Evolutionary conservation across 352 stramenopile species (phyloP).

Genomic region (Phytophthora pluvialis): DNA sequence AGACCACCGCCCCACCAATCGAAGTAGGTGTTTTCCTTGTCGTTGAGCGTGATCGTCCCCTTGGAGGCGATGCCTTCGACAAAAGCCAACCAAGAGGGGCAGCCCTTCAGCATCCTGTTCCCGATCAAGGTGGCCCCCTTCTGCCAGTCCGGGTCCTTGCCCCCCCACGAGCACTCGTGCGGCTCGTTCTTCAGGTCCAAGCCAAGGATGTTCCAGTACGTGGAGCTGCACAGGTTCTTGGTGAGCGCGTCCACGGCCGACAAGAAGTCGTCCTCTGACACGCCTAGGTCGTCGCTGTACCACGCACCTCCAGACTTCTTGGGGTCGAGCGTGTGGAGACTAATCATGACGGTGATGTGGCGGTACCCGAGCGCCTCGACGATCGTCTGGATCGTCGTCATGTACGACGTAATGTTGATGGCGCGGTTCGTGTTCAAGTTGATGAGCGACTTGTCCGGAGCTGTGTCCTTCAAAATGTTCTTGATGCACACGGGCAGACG

Average conservation of each 20-base stretch:
- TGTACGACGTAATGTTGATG: conserved; percentile 70
- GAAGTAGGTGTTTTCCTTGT: conserved; percentile 50
- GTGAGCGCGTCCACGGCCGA: conserved; percentile 60
- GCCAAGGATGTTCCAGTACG: conserved; percentile 77
- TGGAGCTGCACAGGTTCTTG: conserved; percentile 53
- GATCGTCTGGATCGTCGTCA: conserved; percentile 65
- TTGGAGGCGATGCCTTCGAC: conserved; percentile 66
- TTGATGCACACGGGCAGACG: conserved; percentile 66
- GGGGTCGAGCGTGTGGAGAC: conserved; percentile 63
- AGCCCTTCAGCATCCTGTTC: conserved; percentile 68
- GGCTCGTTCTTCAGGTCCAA: conserved; percentile 82
- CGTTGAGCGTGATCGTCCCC: conserved; percentile 52
- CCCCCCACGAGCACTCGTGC: conserved; percentile 60
- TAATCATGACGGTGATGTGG: conserved; percentile 72
- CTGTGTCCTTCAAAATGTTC: conserved; percentile 51
- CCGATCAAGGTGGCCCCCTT: conserved; percentile 66
- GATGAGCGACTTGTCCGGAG: conserved; percentile 55
- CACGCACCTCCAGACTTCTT: conserved; percentile 58
- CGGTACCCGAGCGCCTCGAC: conserved; percentile 66
- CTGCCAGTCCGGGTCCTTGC: conserved; percentile 51
- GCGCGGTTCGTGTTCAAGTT: conserved; percentile 77
- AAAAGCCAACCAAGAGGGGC: conserved; percentile 70
- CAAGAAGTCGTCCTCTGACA: conserved; percentile 67
- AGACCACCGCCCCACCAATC: conserved; percentile 78
- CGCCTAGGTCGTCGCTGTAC: conserved; percentile 55